Conservation (phyloP, 345 rosid genomes). For the Streptanthus diversifolius region DNA sequence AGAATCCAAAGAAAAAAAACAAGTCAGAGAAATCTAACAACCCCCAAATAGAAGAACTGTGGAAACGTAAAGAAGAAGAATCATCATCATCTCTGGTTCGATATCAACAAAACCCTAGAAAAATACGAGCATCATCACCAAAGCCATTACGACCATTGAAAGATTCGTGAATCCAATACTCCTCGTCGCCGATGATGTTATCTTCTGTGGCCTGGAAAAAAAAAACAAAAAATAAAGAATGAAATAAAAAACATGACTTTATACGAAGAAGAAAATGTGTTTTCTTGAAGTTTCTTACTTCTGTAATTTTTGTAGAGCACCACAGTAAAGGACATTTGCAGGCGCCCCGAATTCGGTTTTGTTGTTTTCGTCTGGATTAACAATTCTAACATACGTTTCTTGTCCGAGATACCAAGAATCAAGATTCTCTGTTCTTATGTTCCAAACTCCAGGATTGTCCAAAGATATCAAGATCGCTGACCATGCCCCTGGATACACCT, state of each 20-base stretch:
- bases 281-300: slow-evolving; percentile 45
- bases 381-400: slow-evolving; percentile 85
- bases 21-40: slow-evolving; percentile 29
- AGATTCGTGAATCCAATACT: slow-evolving; percentile 9
- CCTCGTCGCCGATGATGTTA: slow-evolving; percentile 43
- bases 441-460: slow-evolving; percentile 97
- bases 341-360: slow-evolving; percentile 85
- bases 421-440: slow-evolving; percentile 90
- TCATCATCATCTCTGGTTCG: slow-evolving; percentile 9
- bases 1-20: slow-evolving; percentile 3
- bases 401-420: slow-evolving; percentile 99
- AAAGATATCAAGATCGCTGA: slow-evolving; percentile 83
- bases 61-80: slow-evolving; percentile 31
- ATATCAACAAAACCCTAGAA: slow-evolving; percentile 34
- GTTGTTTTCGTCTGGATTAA: slow-evolving; percentile 89
- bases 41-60: slow-evolving; percentile 26
- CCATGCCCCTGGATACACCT: slow-evolving; percentile 99
- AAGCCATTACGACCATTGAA: slow-evolving; percentile 14
- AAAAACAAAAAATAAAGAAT: not conserved
- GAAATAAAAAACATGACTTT: slow-evolving; percentile 9
- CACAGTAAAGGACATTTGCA: slow-evolving; percentile 85
- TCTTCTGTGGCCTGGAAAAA: slow-evolving; percentile 64
- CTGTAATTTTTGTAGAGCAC: slow-evolving; percentile 66
- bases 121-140: slow-evolving; percentile 22
- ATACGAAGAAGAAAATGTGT: not conserved